Evolutionary conservation across 1,284 basidiomycete genomes (phyloP), one percentile per base, ranked within the genome.

Genomic region (Ganoderma boninense): DNA sequence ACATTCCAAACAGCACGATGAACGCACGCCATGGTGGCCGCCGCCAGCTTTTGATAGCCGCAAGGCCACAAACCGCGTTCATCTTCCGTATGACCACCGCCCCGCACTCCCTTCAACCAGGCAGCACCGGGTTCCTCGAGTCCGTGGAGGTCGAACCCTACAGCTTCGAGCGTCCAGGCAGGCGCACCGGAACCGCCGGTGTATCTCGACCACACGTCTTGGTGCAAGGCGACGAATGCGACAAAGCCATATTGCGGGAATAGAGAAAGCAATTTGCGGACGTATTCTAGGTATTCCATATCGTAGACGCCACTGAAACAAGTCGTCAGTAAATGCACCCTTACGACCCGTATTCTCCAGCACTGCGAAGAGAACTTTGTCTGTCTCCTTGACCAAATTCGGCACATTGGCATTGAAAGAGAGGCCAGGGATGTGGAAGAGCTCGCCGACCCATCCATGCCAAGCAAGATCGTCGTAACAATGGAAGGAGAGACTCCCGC

Each of bases 161-260:
- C 90, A 8, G 86, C 81, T 72, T 95, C 90, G 0, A 97, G 82
- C 2, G 95, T 97, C 97, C 97, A 99, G 1, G 94, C 95, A 1
- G 95, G 95, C 2, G 95, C 95, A 4, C 95, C 96, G 1, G 94
- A 96, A 2, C 97, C 98, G 20, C 97, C 98, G 10, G 90, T 92
- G 76, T 97, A 96, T 6, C 97, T 90, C 1, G 96, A 98, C 96
- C 97, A 99, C 35, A 99, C 96, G 77, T 97, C 95, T 82, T 97
- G 95, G 77, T 97, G 95, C 66, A 96, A 79, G 1, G 89, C 90
- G 18, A 99, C 87, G 77, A 97, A 96, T 4, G 93, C 94, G 2
- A 89, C 87, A 35, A 99, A 80, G 1, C 96, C 96, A 71, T 94
- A 95, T 70, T 92, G 80, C 0, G 94, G 91, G 69, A 98, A 87